Base-by-base conservation (phyloP, 148 eudicot species). In the Chenopodium formosanum region DNA sequence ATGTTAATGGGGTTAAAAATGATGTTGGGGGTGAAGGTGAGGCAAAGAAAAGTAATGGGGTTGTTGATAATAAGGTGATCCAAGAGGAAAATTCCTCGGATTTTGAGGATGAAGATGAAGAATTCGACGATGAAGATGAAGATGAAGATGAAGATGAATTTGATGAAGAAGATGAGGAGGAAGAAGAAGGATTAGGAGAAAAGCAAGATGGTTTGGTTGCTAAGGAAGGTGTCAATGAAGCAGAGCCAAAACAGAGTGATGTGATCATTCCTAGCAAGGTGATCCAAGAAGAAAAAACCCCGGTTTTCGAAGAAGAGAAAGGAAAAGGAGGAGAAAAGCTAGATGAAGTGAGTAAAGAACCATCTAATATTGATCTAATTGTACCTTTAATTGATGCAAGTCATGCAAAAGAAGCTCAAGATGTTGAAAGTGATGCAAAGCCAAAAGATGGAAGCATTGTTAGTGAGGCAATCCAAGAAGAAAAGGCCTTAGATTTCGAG, bases 1-100 rank as follows among this genome's bases (percentile, higher is more conserved):
- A 86, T 40, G 88, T 86, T 5, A 22, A 80, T 50, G 68, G 17
- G 16, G 73, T 14, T 14, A 74, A 22, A 46, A 83, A 17, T 20
- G 22, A 10, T 27, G 13, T 47, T 14, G 69, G 29, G 40, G 27
- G 50, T 66, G 72, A 12, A 22, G 72, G 9, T 53, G 58, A 72
- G 12, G 29, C 27, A 37, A 62, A 19, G n/a, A 3, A 77, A 63
- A 44, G 50, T 22, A 60, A 72, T 72, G 75, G 53, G 31, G n/a
- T 69, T 12, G 17, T 3, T 69, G 9, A 22, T 69, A 69, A 22
- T 2, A 31, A 76, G 73, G 73, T 69, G 73, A 69, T 69, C 23
- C 73, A 69, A 34, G 73, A 34, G 47, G 44, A 69, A 34, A 32
- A 32, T 32, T 4, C 37, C 70, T 44, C 78, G 11, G 75, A 70